These are phyloP conservation scores for Penicillium sumatraense DNA, from an alignment of 2,329 filamentous ascomycete genomes.

Conservation along the genomic window DNA sequence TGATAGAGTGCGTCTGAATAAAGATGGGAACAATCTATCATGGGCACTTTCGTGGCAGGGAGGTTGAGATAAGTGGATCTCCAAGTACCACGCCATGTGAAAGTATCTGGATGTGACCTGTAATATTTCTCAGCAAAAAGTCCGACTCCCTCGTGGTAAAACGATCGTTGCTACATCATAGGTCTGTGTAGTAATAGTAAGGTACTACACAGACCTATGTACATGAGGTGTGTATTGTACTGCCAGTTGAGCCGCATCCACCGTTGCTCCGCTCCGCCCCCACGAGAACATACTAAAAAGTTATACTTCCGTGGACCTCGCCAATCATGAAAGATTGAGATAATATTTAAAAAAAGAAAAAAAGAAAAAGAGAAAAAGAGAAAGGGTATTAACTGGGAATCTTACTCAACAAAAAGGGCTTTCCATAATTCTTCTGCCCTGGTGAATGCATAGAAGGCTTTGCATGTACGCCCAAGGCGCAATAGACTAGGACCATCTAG, in stretches of 20 bases:
- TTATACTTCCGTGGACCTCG: too few relatives aligned
- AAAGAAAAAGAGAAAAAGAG: not conserved
- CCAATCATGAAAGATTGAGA: too few relatives aligned
- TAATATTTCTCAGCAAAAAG: too few relatives aligned
- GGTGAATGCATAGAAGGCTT: constrained; percentile 83
- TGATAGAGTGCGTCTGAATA: constrained; percentile 91
- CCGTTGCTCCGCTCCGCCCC: constrained; percentile 1
- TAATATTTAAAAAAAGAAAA: too few relatives aligned
- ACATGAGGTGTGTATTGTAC: too few relatives aligned
- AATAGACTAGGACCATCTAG: constrained; percentile 68
- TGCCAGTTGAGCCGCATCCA: constrained; percentile 6
- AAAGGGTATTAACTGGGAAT: too few relatives aligned
- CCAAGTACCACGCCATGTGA: constrained; percentile 83
- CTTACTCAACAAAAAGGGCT: constrained; percentile 80
- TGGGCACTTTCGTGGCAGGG: constrained; percentile 56
- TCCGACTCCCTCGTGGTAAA: not conserved
- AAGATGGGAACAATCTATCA: constrained; percentile 74
- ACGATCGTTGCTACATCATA: too few relatives aligned
- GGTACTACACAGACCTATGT: too few relatives aligned
- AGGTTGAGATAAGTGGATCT: constrained; percentile 74
- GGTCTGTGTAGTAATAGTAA: too few relatives aligned
- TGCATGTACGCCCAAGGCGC: constrained; percentile 76
- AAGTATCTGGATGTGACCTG: constrained; percentile 42
- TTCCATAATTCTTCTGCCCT: constrained; percentile 90
- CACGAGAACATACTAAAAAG: constrained; percentile 10